Percentiles rank a stretch among this genome's conserved stretches.
These are phyloP conservation scores for Closterium sp. DNA, from an alignment of 139 green algal species.

Conservation along the genomic window DNA sequence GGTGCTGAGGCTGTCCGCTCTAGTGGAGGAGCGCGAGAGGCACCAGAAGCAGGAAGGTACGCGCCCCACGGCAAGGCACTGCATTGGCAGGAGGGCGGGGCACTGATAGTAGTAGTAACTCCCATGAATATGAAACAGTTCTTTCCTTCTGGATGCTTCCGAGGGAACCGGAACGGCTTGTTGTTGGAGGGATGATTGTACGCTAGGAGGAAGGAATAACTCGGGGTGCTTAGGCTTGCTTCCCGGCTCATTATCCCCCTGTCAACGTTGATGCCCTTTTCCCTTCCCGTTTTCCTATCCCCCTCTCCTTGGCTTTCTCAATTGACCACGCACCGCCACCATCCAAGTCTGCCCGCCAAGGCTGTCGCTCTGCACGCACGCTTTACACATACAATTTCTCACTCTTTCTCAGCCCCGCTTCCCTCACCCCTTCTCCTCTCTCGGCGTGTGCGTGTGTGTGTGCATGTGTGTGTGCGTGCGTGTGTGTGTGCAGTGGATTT, in stretches of 20 bases:
- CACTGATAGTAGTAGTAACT: too few species aligned
- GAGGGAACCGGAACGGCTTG: too few species aligned
- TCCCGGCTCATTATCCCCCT: too few species aligned
- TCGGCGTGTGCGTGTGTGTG: too few species aligned
- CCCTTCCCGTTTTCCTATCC: background rate
- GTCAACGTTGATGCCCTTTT: background rate
- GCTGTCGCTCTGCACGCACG: background rate
- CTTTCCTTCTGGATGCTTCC: too few species aligned
- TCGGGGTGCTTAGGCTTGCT: too few species aligned
- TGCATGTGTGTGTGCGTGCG: too few species aligned
- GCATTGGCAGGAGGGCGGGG: background rate
- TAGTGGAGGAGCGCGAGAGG: background rate
- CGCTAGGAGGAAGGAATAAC: too few species aligned
- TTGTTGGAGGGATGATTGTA: too few species aligned
- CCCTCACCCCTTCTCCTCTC: background rate
- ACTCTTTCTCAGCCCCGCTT: background rate
- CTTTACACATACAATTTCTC: background rate
- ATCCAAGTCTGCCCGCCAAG: too few species aligned
- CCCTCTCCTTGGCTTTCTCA: background rate
- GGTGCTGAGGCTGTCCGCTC: background rate
- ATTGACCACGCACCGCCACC: too few species aligned
- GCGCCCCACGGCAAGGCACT: background rate
- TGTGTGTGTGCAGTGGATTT: background rate
- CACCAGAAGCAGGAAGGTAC: conserved; percentile 1
- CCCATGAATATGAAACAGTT: too few species aligned